Evolutionary conservation across 2,329 filamentous ascomycete species (phyloP).

Genomic region (Aspergillus sp.): DNA sequence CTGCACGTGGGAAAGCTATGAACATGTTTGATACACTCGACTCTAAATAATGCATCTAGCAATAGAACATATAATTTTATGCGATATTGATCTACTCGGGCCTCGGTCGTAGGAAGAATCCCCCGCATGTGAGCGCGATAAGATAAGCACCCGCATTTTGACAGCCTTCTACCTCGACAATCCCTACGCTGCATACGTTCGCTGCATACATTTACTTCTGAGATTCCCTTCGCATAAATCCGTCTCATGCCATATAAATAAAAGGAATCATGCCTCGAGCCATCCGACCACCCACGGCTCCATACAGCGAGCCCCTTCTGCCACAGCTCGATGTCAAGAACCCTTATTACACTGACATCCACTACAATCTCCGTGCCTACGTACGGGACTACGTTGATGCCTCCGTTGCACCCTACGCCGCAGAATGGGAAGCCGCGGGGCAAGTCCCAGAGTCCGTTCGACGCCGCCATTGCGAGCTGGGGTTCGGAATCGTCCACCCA

Average conservation of each 20-base stretch:
- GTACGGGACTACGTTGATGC: constrained; percentile 60
- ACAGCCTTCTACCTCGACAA: neutral
- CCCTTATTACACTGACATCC: constrained; percentile 62
- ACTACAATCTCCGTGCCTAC: constrained; percentile 56
- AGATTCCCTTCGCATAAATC: neutral
- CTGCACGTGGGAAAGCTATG: neutral
- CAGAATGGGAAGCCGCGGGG: constrained; percentile 63
- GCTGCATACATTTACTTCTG: neutral
- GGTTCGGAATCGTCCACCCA: constrained; percentile 37
- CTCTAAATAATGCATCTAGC: neutral
- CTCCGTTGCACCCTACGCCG: constrained; percentile 55
- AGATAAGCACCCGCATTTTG: constrained; percentile 1
- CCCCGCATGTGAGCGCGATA: constrained; percentile 6
- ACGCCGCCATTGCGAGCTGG: constrained; percentile 37
- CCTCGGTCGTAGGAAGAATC: constrained; percentile 1
- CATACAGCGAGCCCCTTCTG: constrained; percentile 43
- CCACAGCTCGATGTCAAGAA: constrained; percentile 43
- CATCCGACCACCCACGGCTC: constrained; percentile 23
- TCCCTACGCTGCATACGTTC: neutral
- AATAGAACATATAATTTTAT: neutral
- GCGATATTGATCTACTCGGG: neutral
- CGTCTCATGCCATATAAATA: neutral
- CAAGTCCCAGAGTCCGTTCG: constrained; percentile 47
- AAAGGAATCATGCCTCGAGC: neutral
- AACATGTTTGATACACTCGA: neutral